phyloP scores from a whole-genome alignment of 257 asterid genomes.

The Solanum pinnatisectum region DNA sequence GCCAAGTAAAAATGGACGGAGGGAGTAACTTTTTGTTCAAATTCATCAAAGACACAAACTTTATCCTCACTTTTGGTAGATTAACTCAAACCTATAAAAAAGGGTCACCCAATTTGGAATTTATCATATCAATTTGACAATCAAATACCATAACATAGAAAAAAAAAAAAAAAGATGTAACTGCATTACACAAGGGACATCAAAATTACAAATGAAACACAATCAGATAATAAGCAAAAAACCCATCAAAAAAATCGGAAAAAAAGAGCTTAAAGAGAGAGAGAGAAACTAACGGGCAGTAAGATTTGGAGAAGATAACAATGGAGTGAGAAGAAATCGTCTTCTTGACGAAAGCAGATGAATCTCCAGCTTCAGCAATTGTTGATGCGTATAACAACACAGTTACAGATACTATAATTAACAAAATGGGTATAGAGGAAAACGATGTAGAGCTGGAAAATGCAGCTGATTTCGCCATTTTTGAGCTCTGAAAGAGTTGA shows the following conservation, averaged over 20 bases:
- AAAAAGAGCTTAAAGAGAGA: not conserved
- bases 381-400: not conserved
- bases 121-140: not conserved
- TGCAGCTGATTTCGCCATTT: conserved; percentile 10
- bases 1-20: not conserved
- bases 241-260: not conserved
- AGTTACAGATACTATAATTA: not conserved
- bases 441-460: not conserved
- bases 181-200: not conserved
- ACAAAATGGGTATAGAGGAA: not conserved
- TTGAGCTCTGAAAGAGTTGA: not conserved
- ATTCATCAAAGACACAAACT: not conserved
- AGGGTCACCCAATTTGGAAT: not conserved
- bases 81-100: not conserved
- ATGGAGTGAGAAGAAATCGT: conserved; percentile 57
- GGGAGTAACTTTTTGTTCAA: not conserved
- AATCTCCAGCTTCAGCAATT: not conserved
- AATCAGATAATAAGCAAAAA: not conserved
- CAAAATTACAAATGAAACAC: not conserved
- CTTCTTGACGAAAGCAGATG: conserved; percentile 41
- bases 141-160: not conserved
- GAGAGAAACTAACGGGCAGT: conserved; percentile 56
- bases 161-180: not conserved
- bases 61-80: not conserved
- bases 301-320: conserved; percentile 88